Conservation (phyloP, 768 basidiomycete genomes). For the Lactarius sp. region DNA sequence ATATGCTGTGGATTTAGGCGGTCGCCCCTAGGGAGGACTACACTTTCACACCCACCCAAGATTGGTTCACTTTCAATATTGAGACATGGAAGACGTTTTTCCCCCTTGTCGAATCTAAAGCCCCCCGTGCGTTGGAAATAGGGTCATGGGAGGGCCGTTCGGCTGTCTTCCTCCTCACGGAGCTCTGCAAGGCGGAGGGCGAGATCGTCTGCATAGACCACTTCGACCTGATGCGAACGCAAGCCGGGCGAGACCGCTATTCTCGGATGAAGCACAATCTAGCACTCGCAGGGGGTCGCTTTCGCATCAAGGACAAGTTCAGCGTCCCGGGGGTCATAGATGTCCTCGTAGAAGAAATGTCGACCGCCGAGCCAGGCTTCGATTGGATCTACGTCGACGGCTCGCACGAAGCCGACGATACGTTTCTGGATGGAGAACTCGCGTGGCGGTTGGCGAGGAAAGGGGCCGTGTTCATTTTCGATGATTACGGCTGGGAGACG, state of each 20-base stretch:
- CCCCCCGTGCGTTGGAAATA: no score
- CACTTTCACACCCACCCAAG: no score
- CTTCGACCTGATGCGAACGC: constrained; percentile 49
- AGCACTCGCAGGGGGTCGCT: constrained; percentile 38
- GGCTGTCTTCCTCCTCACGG: constrained; percentile 45
- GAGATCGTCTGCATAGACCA: constrained; percentile 54
- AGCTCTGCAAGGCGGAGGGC: constrained; percentile 41
- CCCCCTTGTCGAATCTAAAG: no score
- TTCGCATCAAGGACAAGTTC: constrained; percentile 47
- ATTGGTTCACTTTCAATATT: no score
- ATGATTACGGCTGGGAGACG: constrained; percentile 51
- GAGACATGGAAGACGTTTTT: no score
- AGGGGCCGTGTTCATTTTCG: constrained; percentile 50
- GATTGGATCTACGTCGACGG: constrained; percentile 60
- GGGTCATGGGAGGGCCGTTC: constrained; percentile 51
- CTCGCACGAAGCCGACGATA: constrained; percentile 56
- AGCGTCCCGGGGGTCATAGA: constrained; percentile 48
- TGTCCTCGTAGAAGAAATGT: constrained; percentile 45
- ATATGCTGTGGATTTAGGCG: no score
- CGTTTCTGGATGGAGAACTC: constrained; percentile 55
- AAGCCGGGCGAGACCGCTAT: constrained; percentile 37
- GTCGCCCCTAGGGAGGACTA: no score
- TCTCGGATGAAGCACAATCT: constrained; percentile 46
- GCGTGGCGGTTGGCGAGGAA: constrained; percentile 50
- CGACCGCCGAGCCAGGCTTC: constrained; percentile 38